phyloP scores from a whole-genome alignment of 768 basidiomycete genomes.

The Boletus patriciae region DNA sequence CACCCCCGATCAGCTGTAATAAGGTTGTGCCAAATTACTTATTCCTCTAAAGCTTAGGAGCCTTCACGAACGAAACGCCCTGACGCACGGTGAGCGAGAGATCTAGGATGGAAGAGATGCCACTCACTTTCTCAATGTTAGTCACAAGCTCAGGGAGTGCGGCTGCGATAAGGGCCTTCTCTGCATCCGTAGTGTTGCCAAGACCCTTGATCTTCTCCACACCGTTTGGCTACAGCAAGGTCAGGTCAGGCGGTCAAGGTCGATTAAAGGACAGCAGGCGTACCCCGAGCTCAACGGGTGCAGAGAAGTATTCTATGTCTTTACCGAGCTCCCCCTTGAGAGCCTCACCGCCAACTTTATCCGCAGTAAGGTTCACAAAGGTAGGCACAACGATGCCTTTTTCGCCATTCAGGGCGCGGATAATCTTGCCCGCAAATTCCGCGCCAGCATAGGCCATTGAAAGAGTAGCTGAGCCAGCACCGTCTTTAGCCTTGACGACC shows the following conservation, averaged over 20 bases:
- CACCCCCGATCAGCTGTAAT: conserved; percentile 2
- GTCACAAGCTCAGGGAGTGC: conserved; percentile 75
- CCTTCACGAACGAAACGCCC: conserved; percentile 29
- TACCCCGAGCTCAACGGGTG: conserved; percentile 86
- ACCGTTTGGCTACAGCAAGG: conserved; percentile 61
- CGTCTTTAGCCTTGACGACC: conserved; percentile 97
- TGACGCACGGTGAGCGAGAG: conserved; percentile 4
- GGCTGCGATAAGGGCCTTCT: conserved; percentile 74
- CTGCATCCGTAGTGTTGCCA: conserved; percentile 68
- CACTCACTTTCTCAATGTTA: conserved; percentile 70
- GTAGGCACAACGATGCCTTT: conserved; percentile 82
- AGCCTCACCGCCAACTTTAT: conserved; percentile 67
- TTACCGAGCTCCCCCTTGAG: conserved; percentile 75
- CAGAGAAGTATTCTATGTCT: conserved; percentile 85
- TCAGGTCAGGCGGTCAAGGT: not conserved
- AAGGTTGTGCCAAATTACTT: not conserved
- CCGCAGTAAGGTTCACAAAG: conserved; percentile 78
- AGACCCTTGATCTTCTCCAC: conserved; percentile 81
- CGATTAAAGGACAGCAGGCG: conserved; percentile 12
- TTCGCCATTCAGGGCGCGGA: conserved; percentile 85
- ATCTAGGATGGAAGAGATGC: not conserved
- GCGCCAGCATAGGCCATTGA: conserved; percentile 96
- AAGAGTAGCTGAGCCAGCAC: conserved; percentile 88
- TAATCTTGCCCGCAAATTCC: conserved; percentile 80
- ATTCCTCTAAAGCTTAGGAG: conserved; percentile 28